Base-by-base conservation (phyloP, 148 eudicot species). In the Suaeda aralocaspica region DNA sequence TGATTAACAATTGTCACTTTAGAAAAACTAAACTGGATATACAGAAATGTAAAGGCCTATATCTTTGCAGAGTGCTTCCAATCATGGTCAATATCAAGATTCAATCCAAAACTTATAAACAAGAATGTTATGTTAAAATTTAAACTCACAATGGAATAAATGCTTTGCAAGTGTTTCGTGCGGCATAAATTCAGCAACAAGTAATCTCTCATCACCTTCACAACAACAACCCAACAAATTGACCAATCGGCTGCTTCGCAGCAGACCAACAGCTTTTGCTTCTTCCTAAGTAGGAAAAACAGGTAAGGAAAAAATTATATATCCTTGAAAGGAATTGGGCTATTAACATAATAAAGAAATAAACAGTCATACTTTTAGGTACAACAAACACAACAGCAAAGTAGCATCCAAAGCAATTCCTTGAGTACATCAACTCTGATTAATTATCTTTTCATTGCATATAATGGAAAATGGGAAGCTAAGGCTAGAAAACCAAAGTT, bases 141-240 rank as follows among this genome's bases (percentile, higher is more conserved):
- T 29, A 69, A 52, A 79, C 96, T 90, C 82, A 93, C 98, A 93
- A 76, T 93, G 98, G 73, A 93, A 93, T 46, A 93, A 82, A 76
- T 90, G 93, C 64, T 86, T 92, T 21, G 98, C 96, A 59, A 92
- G 98, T 46, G 98, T 92, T 70, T 90, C 96, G 75, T 93, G 83
- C 44, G 96, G 92, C 98, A 93, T 90, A 60, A 88, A 93, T 77
- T 93, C 96, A n/a, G 98, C 96, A 72, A 93, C 92, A 62, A 93
- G 88, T 70, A 93, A 64, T 69, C 98, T 82, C 73, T 93, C 96
- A 44, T 88, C 89, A 39, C 95, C 96, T 84, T 93, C 89, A 68
- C 80, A 82, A 69, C 98, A 93, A 72, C 96, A 93, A 68, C 98
- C 98, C 72, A 93, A 83, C 68, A 93, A 78, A 84, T 90, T 93